Conservation (phyloP, 495 filamentous ascomycete genomes). For the Pseudomonodictys pantanalensis region DNA sequence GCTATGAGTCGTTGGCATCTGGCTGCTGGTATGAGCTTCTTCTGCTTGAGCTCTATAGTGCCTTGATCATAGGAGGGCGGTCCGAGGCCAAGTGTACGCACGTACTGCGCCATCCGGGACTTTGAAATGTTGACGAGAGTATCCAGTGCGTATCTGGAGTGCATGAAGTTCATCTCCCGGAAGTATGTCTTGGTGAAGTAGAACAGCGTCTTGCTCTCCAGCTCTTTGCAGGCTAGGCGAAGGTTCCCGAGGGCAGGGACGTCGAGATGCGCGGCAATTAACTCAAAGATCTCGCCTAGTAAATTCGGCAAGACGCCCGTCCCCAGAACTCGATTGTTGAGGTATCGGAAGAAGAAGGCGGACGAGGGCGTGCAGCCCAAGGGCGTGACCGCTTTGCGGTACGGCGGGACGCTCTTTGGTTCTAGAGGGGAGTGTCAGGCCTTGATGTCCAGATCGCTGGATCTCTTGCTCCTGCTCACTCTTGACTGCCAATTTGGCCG, state of each 20-base stretch:
- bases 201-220: constrained; percentile 8
- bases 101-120: constrained; percentile 6
- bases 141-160: constrained; percentile 4
- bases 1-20: not conserved
- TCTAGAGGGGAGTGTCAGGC: not conserved
- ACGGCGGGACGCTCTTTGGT: not conserved
- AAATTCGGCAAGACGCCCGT: not conserved
- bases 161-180: constrained; percentile 5
- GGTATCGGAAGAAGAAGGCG: not conserved
- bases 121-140: constrained; percentile 1
- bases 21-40: not conserved
- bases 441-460: no score
- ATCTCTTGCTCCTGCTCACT: no score
- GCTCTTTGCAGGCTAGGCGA: constrained; percentile 10
- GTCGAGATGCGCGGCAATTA: not conserved
- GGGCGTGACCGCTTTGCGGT: not conserved
- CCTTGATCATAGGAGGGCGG: constrained; percentile 9
- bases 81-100: not conserved
- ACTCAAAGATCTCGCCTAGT: constrained; percentile 6
- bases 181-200: constrained; percentile 8
- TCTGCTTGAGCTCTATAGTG: not conserved
- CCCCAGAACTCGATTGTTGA: constrained; percentile 2
- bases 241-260: constrained; percentile 3
- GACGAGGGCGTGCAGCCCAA: constrained; percentile 1
- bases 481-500: no score